These are phyloP conservation scores for Candida pseudofarinosa DNA, from an alignment of 805 yeast species.

Conservation along the genomic window DNA sequence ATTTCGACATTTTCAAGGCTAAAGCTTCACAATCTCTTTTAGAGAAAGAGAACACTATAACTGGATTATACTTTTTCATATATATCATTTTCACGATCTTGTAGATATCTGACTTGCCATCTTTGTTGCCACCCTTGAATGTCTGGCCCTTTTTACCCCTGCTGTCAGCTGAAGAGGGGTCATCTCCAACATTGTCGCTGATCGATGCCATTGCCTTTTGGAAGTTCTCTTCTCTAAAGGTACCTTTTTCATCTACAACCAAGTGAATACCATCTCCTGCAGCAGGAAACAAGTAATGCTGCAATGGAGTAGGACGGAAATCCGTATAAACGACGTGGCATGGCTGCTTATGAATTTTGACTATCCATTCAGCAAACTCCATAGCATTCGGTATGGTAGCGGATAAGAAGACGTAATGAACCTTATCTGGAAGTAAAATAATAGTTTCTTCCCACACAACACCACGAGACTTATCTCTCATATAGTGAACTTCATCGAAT, in stretches of 20 bases:
- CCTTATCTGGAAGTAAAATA: conserved; percentile 91
- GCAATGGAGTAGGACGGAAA: conserved; percentile 97
- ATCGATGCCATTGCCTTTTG: conserved; percentile 98
- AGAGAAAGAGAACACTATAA: conserved; percentile 96
- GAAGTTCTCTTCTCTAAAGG: conserved; percentile 94
- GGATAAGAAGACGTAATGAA: conserved; percentile 86
- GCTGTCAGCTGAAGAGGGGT: conserved; percentile 57
- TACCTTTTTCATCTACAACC: conserved; percentile 96
- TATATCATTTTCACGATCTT: conserved; percentile 98
- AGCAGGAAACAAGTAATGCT: conserved; percentile 97
- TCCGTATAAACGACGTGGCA: conserved; percentile 98
- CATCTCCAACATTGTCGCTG: conserved; percentile 78
- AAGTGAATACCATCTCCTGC: conserved; percentile 97
- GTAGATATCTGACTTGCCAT: conserved; percentile 79
- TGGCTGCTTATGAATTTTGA: conserved; percentile 91
- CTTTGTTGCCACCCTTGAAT: conserved; percentile 81
- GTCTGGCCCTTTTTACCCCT: conserved; percentile 78
- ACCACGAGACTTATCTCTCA: conserved; percentile 97
- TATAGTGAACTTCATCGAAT: conserved; percentile 97
- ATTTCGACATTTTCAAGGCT: conserved; percentile 91
- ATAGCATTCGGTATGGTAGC: conserved; percentile 97
- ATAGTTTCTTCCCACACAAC: conserved; percentile 99
- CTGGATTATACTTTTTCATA: conserved; percentile 94
- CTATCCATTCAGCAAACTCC: conserved; percentile 99
- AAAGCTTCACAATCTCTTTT: conserved; percentile 94